A percentile compares a stretch with the other conserved stretches of the same genome.
Evolutionary conservation across 768 basidiomycete species (phyloP).

Genomic region (Hypholoma sublateritium): DNA sequence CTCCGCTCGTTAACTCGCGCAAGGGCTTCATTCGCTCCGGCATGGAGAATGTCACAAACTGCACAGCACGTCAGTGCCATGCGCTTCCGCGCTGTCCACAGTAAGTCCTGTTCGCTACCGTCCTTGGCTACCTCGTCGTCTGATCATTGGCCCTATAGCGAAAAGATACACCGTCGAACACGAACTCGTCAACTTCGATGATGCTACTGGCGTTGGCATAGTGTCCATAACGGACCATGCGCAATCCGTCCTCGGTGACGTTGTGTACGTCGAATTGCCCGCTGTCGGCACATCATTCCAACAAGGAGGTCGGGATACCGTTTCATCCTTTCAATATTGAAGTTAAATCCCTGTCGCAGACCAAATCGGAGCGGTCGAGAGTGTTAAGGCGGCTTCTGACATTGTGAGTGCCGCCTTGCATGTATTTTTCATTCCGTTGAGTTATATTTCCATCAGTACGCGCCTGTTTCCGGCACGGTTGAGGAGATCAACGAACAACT

Average conservation of each 20-base stretch:
- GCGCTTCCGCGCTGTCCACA: slow-evolving; percentile 54
- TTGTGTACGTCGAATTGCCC: slow-evolving; percentile 95
- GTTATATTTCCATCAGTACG: slow-evolving; percentile 55
- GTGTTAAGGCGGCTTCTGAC: slow-evolving; percentile 95
- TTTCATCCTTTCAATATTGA: not conserved
- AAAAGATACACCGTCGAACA: slow-evolving; percentile 86
- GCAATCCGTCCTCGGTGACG: slow-evolving; percentile 89
- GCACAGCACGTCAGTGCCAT: slow-evolving; percentile 25
- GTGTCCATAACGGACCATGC: slow-evolving; percentile 92
- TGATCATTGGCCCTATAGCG: slow-evolving; percentile 38
- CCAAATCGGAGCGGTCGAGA: slow-evolving; percentile 89
- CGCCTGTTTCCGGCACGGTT: slow-evolving; percentile 87
- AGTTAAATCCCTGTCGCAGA: slow-evolving; percentile 40
- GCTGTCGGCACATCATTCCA: slow-evolving; percentile 55
- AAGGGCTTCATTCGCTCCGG: slow-evolving; percentile 24
- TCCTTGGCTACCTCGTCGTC: not conserved
- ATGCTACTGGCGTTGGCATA: slow-evolving; percentile 71
- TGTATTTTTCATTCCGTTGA: not conserved
- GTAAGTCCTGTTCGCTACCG: slow-evolving; percentile 30
- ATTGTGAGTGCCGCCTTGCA: slow-evolving; percentile 50
- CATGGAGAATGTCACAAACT: slow-evolving; percentile 12
- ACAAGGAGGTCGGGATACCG: slow-evolving; percentile 68
- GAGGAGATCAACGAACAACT: slow-evolving; percentile 77
- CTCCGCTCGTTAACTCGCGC: slow-evolving; percentile 30
- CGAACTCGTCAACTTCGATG: slow-evolving; percentile 82